Base-by-base conservation (phyloP, 192 early-diverging fungal species). In the Paraglomus occultum region DNA sequence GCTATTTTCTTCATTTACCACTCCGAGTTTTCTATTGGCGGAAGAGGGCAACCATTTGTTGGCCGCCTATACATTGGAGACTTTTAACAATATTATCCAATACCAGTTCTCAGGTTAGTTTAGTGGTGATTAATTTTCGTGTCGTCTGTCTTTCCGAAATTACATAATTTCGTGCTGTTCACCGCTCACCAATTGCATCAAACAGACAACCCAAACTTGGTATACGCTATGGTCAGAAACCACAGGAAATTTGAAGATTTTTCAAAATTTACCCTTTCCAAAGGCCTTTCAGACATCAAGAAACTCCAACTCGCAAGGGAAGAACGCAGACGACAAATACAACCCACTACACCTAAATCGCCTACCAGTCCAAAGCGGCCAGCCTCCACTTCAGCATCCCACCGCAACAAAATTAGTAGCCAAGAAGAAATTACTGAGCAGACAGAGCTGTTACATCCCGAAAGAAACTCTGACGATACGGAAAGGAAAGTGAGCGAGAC, bases 71-170 rank as follows among this genome's bases (percentile, higher is more conserved):
- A 66, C 94, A 23, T 71, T 95, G 6, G 94, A 95, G 69, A 82
- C 87, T 6, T 88, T 95, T 70, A 90, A 94, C 71, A 90, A 89
- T 55, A 80, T 94, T 40, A 79, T 95, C 10, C 92, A 94, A 70
- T 95, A 94, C 75, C 95, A 95, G 50, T 85, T 86, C 50, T 70
- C 89, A 10, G 79, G 89, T 90, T 71, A 60, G 78, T 67, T 39
- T 47, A 58, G 7, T 5, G 9, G 46, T 23, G 2, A 53, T 8
- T 44, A 0, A 20, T 10, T 14, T 44, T 8, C 11, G n/a, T 31
- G n/a, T n/a, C n/a, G n/a, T n/a, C n/a, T n/a, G n/a, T n/a, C n/a
- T 45, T 64, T 43, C 17, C 42, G 17, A 39, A 59, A 14, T 14
- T 5, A 11, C 1, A n/a, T 57, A 15, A 57, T 58, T 15, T 20